Base-by-base conservation (phyloP, 2,329 filamentous ascomycete genomes). In the Beauveria asiatica region DNA sequence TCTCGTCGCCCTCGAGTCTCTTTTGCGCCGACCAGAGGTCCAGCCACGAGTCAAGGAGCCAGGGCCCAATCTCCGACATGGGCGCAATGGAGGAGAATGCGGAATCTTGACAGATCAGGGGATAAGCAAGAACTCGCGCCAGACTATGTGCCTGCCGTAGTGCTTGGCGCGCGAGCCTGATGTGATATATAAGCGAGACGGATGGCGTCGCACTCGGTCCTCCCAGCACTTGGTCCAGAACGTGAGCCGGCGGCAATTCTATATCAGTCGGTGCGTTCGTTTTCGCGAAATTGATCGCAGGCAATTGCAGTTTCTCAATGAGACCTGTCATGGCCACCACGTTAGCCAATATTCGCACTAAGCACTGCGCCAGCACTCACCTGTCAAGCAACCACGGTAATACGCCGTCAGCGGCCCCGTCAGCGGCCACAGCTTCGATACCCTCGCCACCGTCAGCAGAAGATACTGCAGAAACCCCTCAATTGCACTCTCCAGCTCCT, bases 391-490 rank as follows among this genome's bases (percentile, higher is more conserved):
- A 66, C 75, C 72, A 62, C 78, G 77, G 13, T 85, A 68, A 65
- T 85, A 85, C 17, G 72, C 66, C 16, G 68, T 60, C 61, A 83
- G 69, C 27, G 80, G 72, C 7, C 71, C 68, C 3, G 75, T 73
- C 39, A 81, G 62, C 9, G 75, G 69, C 82, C 83, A 84, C 19
- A 85, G 66, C 21, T 67, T 70, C 21, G 75, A 75, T 4, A 74
- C 73, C 57, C 75, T 73, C 54, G 75, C 73, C 27, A 79, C 70
- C 9, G 76, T 70, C 27, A 78, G 69, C 64, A 83, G 74, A 5
- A 83, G 65, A 50, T 79, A 77, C 54, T 74, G 72, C 56, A 84
- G 76, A 61, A 87, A 79, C 3, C 71, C 72, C 64, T 82, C 76
- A n/a, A 87, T 79, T 11, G 78, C 76, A 19, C 74, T 70, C 10